Conservation (phyloP, 495 filamentous ascomycete species). For the Pseudotulostoma volvatum region DNA sequence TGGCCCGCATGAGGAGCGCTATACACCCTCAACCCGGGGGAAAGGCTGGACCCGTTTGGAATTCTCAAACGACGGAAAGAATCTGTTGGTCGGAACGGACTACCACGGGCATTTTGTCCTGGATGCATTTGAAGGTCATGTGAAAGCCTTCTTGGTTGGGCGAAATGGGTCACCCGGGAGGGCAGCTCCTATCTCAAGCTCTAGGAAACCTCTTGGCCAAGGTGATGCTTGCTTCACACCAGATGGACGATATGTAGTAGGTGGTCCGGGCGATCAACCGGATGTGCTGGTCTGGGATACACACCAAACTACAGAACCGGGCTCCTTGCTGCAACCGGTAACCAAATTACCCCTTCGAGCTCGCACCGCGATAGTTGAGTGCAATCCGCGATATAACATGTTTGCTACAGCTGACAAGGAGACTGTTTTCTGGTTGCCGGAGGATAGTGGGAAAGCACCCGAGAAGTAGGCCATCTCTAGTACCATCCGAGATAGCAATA, state of each 20-base stretch:
- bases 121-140: slow-evolving; percentile 68
- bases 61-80: slow-evolving; percentile 90
- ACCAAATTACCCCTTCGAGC: slow-evolving; percentile 47
- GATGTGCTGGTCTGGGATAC: slow-evolving; percentile 78
- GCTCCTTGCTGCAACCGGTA: slow-evolving; percentile 45
- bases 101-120: slow-evolving; percentile 70
- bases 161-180: slow-evolving; percentile 27
- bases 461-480: slow-evolving; percentile 15
- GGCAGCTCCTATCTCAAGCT: slow-evolving; percentile 29
- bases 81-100: slow-evolving; percentile 64
- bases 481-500: no score
- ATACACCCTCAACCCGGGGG: slow-evolving; percentile 30
- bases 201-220: slow-evolving; percentile 37
- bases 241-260: slow-evolving; percentile 73
- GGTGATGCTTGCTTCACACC: slow-evolving; percentile 80
- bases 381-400: slow-evolving; percentile 82
- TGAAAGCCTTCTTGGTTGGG: slow-evolving; percentile 48
- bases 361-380: slow-evolving; percentile 58
- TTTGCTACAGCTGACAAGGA: slow-evolving; percentile 78
- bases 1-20: slow-evolving; percentile 38
- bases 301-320: slow-evolving; percentile 30
- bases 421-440: slow-evolving; percentile 75
- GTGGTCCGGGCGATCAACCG: slow-evolving; percentile 49
- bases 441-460: slow-evolving; percentile 17
- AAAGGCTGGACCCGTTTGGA: slow-evolving; percentile 69